Evolutionary conservation across 1,284 basidiomycete genomes (phyloP).

Genomic region (Ustilago sp.): DNA sequence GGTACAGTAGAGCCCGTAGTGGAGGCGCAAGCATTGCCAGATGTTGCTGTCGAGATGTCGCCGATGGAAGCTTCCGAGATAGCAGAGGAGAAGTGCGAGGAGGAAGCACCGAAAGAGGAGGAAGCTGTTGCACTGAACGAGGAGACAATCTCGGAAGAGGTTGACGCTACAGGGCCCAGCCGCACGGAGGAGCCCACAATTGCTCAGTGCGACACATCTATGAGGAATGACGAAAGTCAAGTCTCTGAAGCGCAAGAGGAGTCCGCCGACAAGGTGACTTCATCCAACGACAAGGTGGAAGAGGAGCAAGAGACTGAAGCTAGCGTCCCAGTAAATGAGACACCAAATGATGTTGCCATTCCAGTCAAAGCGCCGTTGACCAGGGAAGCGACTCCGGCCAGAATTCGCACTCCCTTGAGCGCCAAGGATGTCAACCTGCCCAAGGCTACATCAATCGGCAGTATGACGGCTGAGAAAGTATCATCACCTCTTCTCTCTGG

Average conservation of each 20-base stretch:
- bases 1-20: not conserved
- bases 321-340: not conserved
- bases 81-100: not conserved
- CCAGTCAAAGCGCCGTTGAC: not conserved
- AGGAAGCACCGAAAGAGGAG: not conserved
- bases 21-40: not conserved
- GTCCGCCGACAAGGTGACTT: not conserved
- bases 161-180: not conserved
- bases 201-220: not conserved
- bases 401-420: constrained; percentile 25
- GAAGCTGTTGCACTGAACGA: not conserved
- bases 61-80: not conserved
- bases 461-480: constrained; percentile 7
- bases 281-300: not conserved
- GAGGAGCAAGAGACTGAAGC: not conserved
- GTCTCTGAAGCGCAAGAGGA: not conserved
- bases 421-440: constrained; percentile 31
- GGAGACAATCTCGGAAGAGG: not conserved
- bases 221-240: not conserved
- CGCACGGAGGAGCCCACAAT: not conserved
- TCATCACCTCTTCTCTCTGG: not conserved
- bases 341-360: not conserved
- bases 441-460: not conserved
- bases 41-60: not conserved
- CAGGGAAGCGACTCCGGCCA: not conserved